These are phyloP conservation scores for Corylus americana DNA, from an alignment of 306 rosid species.

Conservation along the genomic window DNA sequence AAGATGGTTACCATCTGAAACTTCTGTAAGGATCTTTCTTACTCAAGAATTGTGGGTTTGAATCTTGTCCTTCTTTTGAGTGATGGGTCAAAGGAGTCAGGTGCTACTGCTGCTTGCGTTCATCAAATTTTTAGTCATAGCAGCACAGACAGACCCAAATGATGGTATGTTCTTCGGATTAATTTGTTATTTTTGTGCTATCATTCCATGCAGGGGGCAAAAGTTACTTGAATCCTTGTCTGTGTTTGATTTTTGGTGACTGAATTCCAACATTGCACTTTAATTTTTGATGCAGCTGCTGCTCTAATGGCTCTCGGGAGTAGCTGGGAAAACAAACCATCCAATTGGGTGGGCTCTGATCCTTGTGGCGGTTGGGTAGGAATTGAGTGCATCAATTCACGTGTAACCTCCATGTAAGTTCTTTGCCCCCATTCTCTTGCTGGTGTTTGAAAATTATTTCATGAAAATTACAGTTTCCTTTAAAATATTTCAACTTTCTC, in stretches of 20 bases:
- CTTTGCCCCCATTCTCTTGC: neutral
- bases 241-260: neutral
- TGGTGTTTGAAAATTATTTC: no score
- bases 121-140: neutral
- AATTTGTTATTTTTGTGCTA: neutral
- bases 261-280: neutral
- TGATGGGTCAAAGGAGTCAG: slow-evolving; percentile 18
- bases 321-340: slow-evolving; percentile 32
- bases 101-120: slow-evolving; percentile 3
- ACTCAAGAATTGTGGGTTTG: neutral
- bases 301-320: slow-evolving; percentile 21
- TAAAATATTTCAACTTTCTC: no score
- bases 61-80: neutral
- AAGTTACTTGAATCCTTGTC: neutral
- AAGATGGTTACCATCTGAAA: no score
- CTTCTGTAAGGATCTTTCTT: no score
- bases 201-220: neutral
- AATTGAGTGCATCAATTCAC: slow-evolving; percentile 34
- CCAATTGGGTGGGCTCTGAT: slow-evolving; percentile 38
- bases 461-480: no score
- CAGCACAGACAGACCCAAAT: neutral
- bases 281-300: slow-evolving; percentile 28
- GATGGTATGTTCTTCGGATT: slow-evolving; percentile 31
- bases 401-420: slow-evolving; percentile 37
- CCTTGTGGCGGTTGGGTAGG: slow-evolving; percentile 52